Conservation (phyloP, 2,329 filamentous ascomycete species). For the Cladosporium sp. region DNA sequence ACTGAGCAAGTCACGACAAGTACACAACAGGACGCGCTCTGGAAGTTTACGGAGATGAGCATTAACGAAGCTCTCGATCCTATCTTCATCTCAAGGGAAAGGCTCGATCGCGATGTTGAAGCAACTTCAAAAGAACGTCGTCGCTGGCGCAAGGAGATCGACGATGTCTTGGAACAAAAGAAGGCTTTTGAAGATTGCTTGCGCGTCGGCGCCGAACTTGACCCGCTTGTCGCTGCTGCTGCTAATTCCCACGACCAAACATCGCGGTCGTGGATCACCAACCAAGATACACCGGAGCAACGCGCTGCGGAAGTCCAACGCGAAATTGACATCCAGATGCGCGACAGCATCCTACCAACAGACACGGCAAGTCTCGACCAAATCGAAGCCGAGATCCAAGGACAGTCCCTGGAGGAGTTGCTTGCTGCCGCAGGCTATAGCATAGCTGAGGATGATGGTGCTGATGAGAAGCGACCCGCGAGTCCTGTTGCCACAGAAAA, state of each 20-base stretch:
- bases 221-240: constrained; percentile 26
- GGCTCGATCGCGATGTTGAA: constrained; percentile 64
- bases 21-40: constrained; percentile 73
- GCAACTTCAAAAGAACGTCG: constrained; percentile 63
- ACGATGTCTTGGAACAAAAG: constrained; percentile 32
- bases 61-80: constrained; percentile 90
- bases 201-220: constrained; percentile 22
- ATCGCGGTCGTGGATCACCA: background rate
- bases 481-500: background rate
- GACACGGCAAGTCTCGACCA: constrained; percentile 33
- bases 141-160: constrained; percentile 49
- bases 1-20: background rate
- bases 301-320: constrained; percentile 36
- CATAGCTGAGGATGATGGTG: constrained; percentile 21
- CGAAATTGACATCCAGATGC: constrained; percentile 25
- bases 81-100: constrained; percentile 78
- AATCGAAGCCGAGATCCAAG: constrained; percentile 35
- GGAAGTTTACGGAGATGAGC: constrained; percentile 86
- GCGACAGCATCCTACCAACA: constrained; percentile 28
- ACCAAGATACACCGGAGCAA: constrained; percentile 17
- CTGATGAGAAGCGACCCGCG: background rate
- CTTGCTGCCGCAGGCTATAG: constrained; percentile 45
- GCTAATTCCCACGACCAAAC: constrained; percentile 1
- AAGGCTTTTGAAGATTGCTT: constrained; percentile 37
- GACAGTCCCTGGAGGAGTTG: constrained; percentile 46